These are phyloP conservation scores for Fonsecaea multimorphosa DNA, from an alignment of 2,329 filamentous ascomycete genomes.

Conservation along the genomic window DNA sequence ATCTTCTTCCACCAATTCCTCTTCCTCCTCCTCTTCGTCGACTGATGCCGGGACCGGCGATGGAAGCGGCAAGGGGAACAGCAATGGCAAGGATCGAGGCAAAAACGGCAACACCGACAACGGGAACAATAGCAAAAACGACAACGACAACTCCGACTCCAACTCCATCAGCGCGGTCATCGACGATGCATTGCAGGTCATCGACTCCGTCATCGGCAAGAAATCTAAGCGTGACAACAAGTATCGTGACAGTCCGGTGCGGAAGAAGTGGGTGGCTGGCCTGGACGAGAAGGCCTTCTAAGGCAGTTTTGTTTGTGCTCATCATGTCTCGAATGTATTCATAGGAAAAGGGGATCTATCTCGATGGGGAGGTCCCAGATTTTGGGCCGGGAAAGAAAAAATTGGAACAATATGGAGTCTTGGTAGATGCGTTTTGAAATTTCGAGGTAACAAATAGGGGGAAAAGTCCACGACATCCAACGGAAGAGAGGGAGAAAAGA, in stretches of 20 bases:
- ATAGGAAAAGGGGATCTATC: too few relatives aligned
- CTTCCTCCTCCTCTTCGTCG: not conserved
- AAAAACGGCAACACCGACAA: slow-evolving; percentile 1
- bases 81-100: not conserved
- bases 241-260: slow-evolving; percentile 8
- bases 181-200: slow-evolving; percentile 12
- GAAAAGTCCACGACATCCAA: not conserved
- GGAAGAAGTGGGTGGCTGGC: not conserved
- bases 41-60: not conserved
- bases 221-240: slow-evolving; percentile 14
- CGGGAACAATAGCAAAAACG: not conserved
- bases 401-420: too few relatives aligned
- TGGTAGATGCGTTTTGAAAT: not conserved
- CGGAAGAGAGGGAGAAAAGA: not conserved
- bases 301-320: not conserved
- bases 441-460: not conserved
- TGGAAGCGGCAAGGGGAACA: not conserved
- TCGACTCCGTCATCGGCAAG: slow-evolving; percentile 13
- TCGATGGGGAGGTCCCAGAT: too few relatives aligned
- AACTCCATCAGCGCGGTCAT: slow-evolving; percentile 13
- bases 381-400: too few relatives aligned
- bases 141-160: too few relatives aligned
- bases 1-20: not conserved
- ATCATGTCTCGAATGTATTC: too few relatives aligned
- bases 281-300: slow-evolving; percentile 21